phyloP scores from a whole-genome alignment of 176 grass and related monocot genomes.

The Sorghum bicolor region Sorghum_bicolor_NCBIv3 NC_012871.2:14513001-14513500 shows the following conservation, averaged over 20 bases:
- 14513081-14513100: not conserved
- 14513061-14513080: not conserved
- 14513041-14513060: not conserved
- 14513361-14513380: not conserved
- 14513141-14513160: not conserved
- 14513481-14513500: slow-evolving; percentile 22
- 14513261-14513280: not conserved
- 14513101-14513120: not conserved
- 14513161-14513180: not conserved
- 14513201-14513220: not conserved
- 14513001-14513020: slow-evolving; percentile 5
- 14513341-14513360: not conserved
- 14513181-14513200: not conserved
- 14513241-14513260: not conserved
- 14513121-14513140: not conserved
- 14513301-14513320: not conserved
- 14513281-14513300: not conserved
- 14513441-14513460: not conserved
- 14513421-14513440: not conserved
- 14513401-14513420: not conserved
- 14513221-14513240: not conserved
- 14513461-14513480: slow-evolving; percentile 24
- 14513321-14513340: not conserved
- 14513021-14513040: not conserved
- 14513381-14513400: not conserved